These are phyloP conservation scores for Ustilago trichophora DNA, from an alignment of 1,284 basidiomycete species.

Conservation along the genomic window DNA sequence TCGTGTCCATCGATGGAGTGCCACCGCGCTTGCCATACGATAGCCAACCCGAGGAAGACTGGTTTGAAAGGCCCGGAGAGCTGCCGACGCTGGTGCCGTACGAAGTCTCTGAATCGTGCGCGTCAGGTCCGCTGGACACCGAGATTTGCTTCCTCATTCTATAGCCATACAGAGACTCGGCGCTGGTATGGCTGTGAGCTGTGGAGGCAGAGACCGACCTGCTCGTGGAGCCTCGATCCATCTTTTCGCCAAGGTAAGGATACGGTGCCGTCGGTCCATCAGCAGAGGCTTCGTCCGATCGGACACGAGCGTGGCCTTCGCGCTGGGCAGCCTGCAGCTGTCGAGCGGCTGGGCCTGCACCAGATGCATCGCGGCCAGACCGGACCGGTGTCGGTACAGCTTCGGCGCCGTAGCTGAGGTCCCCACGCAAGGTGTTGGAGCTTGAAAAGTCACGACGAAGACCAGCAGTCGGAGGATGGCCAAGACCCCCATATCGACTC, in stretches of 20 bases:
- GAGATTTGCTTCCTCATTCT: constrained; percentile 31
- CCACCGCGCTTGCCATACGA: constrained; percentile 9
- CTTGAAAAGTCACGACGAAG: constrained; percentile 41
- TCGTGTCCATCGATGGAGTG: constrained; percentile 4
- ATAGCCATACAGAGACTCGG: constrained; percentile 26
- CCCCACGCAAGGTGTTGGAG: constrained; percentile 37
- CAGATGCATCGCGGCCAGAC: background rate
- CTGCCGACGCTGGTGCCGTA: constrained; percentile 42
- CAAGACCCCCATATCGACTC: background rate
- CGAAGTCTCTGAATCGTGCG: constrained; percentile 39
- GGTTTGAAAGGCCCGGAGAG: constrained; percentile 20
- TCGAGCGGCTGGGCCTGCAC: background rate
- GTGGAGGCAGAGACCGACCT: constrained; percentile 40
- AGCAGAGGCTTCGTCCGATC: constrained; percentile 1
- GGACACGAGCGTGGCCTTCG: background rate
- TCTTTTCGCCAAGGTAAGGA: constrained; percentile 10
- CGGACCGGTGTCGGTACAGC: background rate
- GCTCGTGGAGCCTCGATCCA: constrained; percentile 15
- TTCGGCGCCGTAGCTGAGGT: background rate
- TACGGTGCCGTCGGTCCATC: constrained; percentile 1
- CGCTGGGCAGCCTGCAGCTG: background rate
- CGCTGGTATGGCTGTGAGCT: constrained; percentile 28
- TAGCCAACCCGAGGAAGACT: constrained; percentile 12
- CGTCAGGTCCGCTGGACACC: constrained; percentile 20
- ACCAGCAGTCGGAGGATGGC: background rate